Percentiles rank a stretch among this genome's conserved stretches.
Evolutionary conservation across 345 rosid species (phyloP).

Genomic region (Murraya koenigii): DNA sequence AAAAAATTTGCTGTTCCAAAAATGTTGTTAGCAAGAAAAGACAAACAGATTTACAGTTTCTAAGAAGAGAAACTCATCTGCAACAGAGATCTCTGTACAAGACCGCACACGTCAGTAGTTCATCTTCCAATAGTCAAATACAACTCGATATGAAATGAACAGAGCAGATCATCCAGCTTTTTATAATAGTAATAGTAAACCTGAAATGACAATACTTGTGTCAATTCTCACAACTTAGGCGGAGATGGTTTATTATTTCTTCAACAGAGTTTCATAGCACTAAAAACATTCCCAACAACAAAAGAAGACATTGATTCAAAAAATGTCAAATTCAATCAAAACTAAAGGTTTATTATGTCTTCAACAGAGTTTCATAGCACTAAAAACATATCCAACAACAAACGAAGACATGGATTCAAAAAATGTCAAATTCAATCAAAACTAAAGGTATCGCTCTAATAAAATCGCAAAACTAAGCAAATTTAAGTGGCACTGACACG

Average conservation of each 20-base stretch:
- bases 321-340: not conserved
- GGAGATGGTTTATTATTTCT: not conserved
- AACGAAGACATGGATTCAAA: not conserved
- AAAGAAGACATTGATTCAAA: not conserved
- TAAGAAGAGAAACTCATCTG: conserved; percentile 61
- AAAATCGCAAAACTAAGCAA: not conserved
- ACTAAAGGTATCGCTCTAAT: not conserved
- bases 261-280: not conserved
- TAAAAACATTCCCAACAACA: not conserved
- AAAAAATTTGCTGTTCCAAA: conserved; percentile 26
- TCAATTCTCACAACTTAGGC: conserved; percentile 21
- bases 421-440: conserved; percentile 1
- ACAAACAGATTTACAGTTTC: conserved; percentile 37
- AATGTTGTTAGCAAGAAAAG: conserved; percentile 21
- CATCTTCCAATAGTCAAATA: conserved; percentile 29
- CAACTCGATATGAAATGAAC: conserved; percentile 19
- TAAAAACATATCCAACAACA: not conserved
- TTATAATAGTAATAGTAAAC: conserved; percentile 30
- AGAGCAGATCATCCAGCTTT: conserved; percentile 23
- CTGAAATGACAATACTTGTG: conserved; percentile 36
- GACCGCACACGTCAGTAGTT: conserved; percentile 28
- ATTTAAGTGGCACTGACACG: not conserved
- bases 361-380: not conserved
- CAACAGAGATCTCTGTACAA: conserved; percentile 42
- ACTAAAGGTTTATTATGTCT: not conserved